phyloP scores from a whole-genome alignment of 2,329 filamentous ascomycete genomes.

The Raffaelea ambrosiae region DNA sequence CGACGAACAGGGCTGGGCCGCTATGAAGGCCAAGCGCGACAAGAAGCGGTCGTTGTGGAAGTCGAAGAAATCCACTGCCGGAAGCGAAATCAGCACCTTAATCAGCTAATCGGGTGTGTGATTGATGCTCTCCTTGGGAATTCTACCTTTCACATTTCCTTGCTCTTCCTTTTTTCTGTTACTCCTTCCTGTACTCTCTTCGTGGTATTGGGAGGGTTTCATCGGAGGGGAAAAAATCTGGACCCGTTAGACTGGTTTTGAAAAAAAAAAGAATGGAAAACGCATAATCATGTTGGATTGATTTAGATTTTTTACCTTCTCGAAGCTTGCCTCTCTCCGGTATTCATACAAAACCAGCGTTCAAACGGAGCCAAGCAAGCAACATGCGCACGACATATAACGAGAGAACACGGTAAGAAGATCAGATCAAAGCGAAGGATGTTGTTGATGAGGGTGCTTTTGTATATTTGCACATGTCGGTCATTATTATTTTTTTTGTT shows the following conservation, averaged over 20 bases:
- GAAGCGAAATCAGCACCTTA: slow-evolving; percentile 3
- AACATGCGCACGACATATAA: too few species aligned
- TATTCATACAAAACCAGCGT: too few species aligned
- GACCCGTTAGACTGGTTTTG: neutral
- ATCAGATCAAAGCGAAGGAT: too few species aligned
- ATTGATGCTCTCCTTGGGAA: neutral
- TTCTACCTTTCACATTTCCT: slow-evolving; percentile 3
- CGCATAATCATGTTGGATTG: neutral
- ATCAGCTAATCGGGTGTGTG: slow-evolving; percentile 1
- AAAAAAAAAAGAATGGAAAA: neutral
- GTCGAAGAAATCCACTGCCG: slow-evolving; percentile 41
- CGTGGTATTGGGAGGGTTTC: neutral
- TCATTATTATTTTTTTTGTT: too few species aligned
- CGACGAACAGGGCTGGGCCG: slow-evolving; percentile 58
- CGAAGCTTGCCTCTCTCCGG: too few species aligned
- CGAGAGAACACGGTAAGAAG: too few species aligned
- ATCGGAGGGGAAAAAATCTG: neutral
- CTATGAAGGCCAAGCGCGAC: slow-evolving; percentile 61
- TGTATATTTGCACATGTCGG: too few species aligned
- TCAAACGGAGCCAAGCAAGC: too few species aligned
- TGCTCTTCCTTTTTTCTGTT: slow-evolving; percentile 1
- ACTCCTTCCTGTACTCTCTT: slow-evolving; percentile 1
- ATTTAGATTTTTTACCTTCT: too few species aligned
- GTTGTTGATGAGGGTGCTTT: too few species aligned
- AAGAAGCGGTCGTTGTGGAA: slow-evolving; percentile 61